Evolutionary conservation across 805 yeast genomes (phyloP).

Genomic region (Starmerella sirachaensis): DNA sequence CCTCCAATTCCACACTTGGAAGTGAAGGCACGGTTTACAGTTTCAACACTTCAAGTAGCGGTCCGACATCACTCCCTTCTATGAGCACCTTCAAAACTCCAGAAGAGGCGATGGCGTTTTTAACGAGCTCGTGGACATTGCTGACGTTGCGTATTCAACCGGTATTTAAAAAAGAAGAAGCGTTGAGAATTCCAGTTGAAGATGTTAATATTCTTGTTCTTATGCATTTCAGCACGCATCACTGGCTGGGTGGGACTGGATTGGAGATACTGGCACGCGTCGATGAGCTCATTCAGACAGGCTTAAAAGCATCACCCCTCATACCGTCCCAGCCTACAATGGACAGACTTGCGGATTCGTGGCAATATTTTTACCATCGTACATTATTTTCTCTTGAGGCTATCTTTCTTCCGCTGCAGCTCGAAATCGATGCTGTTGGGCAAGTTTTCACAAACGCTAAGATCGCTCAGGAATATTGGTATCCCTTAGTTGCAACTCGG

Average conservation of each 20-base stretch:
- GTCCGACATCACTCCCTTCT: slow-evolving; percentile 22
- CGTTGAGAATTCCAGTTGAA: slow-evolving; percentile 42
- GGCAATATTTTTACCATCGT: slow-evolving; percentile 47
- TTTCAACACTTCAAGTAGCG: slow-evolving; percentile 24
- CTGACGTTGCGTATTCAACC: slow-evolving; percentile 36
- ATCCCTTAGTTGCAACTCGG: slow-evolving; percentile 19
- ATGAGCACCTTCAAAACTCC: slow-evolving; percentile 22
- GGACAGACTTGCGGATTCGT: slow-evolving; percentile 31
- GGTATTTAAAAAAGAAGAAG: slow-evolving; percentile 36
- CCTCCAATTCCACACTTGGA: slow-evolving; percentile 33
- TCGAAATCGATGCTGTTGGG: slow-evolving; percentile 37
- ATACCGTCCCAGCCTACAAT: slow-evolving; percentile 19
- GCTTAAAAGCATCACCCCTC: slow-evolving; percentile 29
- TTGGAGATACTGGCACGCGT: slow-evolving; percentile 35
- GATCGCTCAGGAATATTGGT: slow-evolving; percentile 31
- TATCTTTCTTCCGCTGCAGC: slow-evolving; percentile 47
- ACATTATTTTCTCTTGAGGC: slow-evolving; percentile 50
- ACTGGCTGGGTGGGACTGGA: slow-evolving; percentile 31
- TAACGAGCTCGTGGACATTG: slow-evolving; percentile 42
- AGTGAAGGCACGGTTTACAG: slow-evolving; percentile 34
- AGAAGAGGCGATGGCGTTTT: slow-evolving; percentile 29
- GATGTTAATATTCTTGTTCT: slow-evolving; percentile 41
- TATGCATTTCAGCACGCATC: slow-evolving; percentile 31
- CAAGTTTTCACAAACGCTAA: slow-evolving; percentile 28
- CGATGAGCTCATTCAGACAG: slow-evolving; percentile 35